Evolutionary conservation across 2,329 filamentous ascomycete genomes (phyloP).

Genomic region (Ceratocystis papillata): DNA sequence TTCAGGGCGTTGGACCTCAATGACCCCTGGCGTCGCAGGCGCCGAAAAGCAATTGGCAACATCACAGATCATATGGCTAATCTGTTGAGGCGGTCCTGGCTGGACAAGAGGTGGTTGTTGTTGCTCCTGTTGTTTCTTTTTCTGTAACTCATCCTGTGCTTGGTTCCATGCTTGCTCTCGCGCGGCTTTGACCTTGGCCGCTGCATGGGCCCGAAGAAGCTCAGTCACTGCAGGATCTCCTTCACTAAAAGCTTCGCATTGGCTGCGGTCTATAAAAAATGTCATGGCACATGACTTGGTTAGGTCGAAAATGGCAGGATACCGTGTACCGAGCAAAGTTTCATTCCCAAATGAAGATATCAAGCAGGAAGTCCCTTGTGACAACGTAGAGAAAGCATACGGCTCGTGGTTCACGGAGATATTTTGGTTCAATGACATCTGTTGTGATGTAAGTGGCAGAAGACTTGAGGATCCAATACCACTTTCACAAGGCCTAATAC

Average conservation of each 20-base stretch:
- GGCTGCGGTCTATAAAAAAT: neutral
- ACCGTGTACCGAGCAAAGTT: neutral
- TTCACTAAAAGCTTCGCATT: neutral
- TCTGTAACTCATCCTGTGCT: neutral
- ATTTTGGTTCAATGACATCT: neutral
- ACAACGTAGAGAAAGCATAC: neutral
- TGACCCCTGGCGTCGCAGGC: neutral
- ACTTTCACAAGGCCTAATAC: neutral
- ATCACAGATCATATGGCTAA: neutral
- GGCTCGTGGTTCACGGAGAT: neutral
- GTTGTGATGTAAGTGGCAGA: neutral
- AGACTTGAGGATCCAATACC: neutral
- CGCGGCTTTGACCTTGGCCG: neutral
- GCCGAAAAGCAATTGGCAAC: neutral
- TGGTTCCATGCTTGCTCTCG: neutral
- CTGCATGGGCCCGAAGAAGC: neutral
- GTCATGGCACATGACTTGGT: neutral
- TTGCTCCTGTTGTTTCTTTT: constrained; percentile 1
- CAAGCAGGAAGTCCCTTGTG: neutral
- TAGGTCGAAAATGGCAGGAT: neutral
- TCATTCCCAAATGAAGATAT: neutral
- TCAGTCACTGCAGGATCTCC: neutral
- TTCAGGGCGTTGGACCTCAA: neutral
- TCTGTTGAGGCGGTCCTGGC: neutral
- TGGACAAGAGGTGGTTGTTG: neutral